Conservation (phyloP, 2,329 filamentous ascomycete genomes). For the Beauveria brongniartii region DNA sequence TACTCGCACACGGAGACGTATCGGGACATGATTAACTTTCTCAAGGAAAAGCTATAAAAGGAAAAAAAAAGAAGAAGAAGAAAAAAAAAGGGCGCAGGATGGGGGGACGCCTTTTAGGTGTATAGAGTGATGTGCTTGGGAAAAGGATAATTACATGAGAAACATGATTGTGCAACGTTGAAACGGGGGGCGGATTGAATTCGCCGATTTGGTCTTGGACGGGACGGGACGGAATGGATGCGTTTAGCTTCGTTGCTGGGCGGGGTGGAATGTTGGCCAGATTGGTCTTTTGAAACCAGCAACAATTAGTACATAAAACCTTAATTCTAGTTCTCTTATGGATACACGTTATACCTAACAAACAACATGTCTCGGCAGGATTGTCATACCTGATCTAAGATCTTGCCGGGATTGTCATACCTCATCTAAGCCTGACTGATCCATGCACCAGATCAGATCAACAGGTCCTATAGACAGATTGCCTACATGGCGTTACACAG, state of each 20-base stretch:
- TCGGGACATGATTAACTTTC: constrained; percentile 29
- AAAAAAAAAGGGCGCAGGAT: too few relatives aligned
- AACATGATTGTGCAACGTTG: neutral
- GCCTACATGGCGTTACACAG: neutral
- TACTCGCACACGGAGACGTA: constrained; percentile 28
- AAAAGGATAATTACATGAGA: neutral
- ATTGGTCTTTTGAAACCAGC: too few relatives aligned
- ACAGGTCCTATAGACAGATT: neutral
- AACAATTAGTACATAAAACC: constrained; percentile 1
- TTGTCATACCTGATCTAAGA: neutral
- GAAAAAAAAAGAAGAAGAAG: neutral
- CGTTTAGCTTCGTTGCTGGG: too few relatives aligned
- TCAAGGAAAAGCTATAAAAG: constrained; percentile 18
- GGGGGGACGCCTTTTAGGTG: too few relatives aligned
- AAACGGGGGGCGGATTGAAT: neutral
- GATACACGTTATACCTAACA: neutral
- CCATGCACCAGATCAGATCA: neutral
- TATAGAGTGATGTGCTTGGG: neutral
- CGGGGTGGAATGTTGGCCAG: too few relatives aligned
- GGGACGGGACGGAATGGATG: too few relatives aligned
- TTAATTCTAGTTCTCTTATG: constrained; percentile 1
- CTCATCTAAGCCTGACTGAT: neutral
- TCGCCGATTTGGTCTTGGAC: neutral
- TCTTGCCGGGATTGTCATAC: neutral
- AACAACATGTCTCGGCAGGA: neutral